These are phyloP conservation scores for Pulveroboletus sp. DNA, from an alignment of 768 basidiomycete genomes.

Conservation along the genomic window DNA sequence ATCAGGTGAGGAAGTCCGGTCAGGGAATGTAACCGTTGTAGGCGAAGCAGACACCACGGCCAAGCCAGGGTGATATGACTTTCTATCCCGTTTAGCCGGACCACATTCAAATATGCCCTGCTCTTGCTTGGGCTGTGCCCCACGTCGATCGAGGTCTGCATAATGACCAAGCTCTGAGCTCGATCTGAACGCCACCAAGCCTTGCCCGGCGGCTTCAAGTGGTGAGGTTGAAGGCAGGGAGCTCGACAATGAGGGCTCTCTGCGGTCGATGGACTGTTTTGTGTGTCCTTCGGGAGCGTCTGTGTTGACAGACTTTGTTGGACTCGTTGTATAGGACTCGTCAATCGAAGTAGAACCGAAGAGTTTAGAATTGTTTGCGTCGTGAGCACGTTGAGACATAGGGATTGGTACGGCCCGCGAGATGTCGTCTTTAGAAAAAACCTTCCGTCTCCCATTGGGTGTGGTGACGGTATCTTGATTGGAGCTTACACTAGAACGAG, in stretches of 20 bases:
- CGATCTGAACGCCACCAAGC: constrained; percentile 44
- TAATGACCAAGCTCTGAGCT: constrained; percentile 85
- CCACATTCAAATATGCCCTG: constrained; percentile 54
- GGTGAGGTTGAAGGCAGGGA: constrained; percentile 51
- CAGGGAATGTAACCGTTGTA: constrained; percentile 30
- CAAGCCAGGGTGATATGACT: constrained; percentile 62
- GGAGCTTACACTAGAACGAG: constrained; percentile 57
- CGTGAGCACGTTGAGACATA: constrained; percentile 52
- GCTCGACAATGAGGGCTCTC: constrained; percentile 59
- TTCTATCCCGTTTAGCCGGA: constrained; percentile 50
- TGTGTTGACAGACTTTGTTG: constrained; percentile 46
- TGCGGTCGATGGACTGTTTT: constrained; percentile 43
- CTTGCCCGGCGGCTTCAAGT: constrained; percentile 33
- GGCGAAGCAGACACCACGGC: constrained; percentile 49
- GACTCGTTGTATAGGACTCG: constrained; percentile 44
- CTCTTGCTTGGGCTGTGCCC: constrained; percentile 31
- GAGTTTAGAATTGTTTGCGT: constrained; percentile 54
- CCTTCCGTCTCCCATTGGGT: constrained; percentile 36
- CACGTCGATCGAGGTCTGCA: constrained; percentile 51
- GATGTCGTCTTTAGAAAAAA: constrained; percentile 58
- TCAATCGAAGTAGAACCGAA: constrained; percentile 34
- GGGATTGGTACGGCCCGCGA: constrained; percentile 51
- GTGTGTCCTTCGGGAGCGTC: constrained; percentile 30
- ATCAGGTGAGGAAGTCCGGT: constrained; percentile 44
- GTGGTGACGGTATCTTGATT: constrained; percentile 27